These are phyloP conservation scores for Chimonanthus salicifolius DNA, from an alignment of 164 flowering plant species.

Conservation along the genomic window DNA sequence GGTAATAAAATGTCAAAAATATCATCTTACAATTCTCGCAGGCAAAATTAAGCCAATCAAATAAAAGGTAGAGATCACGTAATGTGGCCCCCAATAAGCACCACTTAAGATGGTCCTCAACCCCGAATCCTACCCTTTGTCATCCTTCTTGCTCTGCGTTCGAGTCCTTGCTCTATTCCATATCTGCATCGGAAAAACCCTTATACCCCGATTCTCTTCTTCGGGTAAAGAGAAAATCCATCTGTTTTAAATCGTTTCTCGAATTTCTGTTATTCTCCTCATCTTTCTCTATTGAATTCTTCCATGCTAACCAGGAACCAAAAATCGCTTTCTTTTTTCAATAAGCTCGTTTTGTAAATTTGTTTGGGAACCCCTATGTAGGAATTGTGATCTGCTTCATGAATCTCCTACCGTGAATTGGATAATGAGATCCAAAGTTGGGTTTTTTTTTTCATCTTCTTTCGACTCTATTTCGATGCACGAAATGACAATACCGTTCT, in stretches of 20 bases:
- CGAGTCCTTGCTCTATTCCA: background rate
- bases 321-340: background rate
- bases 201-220: background rate
- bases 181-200: background rate
- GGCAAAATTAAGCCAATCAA: too few relatives aligned
- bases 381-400: background rate
- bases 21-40: too few relatives aligned
- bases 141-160: too few relatives aligned
- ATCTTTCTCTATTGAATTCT: background rate
- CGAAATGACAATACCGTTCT: too few relatives aligned
- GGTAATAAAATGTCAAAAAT: too few relatives aligned
- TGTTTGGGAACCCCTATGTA: background rate
- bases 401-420: background rate
- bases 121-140: too few relatives aligned
- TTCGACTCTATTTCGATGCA: too few relatives aligned
- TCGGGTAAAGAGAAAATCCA: background rate
- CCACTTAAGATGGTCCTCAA: too few relatives aligned
- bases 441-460: too few relatives aligned
- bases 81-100: too few relatives aligned
- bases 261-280: background rate
- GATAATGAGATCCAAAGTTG: background rate
- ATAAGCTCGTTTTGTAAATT: background rate
- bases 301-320: background rate
- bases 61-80: too few relatives aligned
- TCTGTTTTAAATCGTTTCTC: background rate